These are phyloP conservation scores for Lachancea cidri DNA, from an alignment of 805 yeast genomes.

Conservation along the genomic window DNA sequence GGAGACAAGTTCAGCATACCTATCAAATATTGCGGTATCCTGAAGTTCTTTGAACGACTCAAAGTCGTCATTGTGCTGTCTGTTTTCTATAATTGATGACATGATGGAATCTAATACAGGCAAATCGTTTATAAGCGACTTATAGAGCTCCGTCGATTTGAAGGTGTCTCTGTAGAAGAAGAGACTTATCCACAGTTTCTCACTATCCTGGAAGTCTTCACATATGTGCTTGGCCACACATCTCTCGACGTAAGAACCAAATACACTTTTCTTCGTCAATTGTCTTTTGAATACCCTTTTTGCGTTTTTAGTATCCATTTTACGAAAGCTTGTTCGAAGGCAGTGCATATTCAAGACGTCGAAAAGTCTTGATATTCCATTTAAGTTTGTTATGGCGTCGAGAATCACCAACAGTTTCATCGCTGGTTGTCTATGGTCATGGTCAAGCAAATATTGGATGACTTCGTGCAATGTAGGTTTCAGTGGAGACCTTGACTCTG, in stretches of 20 bases:
- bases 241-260: constrained; percentile 5
- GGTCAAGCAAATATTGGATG: constrained; percentile 3
- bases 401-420: constrained; percentile 8
- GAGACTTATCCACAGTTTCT: constrained; percentile 9
- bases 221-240: constrained; percentile 7
- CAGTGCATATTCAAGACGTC: constrained; percentile 4
- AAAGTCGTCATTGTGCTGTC: background rate
- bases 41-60: constrained; percentile 1
- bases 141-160: background rate
- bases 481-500: background rate
- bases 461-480: constrained; percentile 4
- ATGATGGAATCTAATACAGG: constrained; percentile 5
- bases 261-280: constrained; percentile 4
- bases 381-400: constrained; percentile 3
- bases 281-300: constrained; percentile 3
- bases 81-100: constrained; percentile 2
- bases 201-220: constrained; percentile 10
- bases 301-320: background rate
- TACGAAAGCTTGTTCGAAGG: constrained; percentile 3
- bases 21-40: constrained; percentile 2
- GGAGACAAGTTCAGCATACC: constrained; percentile 1
- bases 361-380: constrained; percentile 5
- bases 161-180: constrained; percentile 2
- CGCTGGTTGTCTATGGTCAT: constrained; percentile 1
- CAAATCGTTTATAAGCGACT: background rate